Conservation (phyloP, 2,329 filamentous ascomycete species). For the Sclerotiophoma versabilis region DNA sequence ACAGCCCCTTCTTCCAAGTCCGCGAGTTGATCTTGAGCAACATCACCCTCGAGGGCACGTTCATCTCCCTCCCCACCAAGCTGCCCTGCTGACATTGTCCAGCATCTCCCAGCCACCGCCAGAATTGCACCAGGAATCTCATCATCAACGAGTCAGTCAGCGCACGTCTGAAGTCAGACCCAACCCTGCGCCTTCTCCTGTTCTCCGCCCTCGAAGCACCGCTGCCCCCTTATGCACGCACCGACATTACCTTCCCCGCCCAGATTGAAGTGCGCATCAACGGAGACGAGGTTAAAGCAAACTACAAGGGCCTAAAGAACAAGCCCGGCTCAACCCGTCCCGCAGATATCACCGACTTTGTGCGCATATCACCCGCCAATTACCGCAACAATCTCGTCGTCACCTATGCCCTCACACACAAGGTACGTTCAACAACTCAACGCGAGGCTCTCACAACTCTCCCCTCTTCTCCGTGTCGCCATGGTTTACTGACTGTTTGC, state of each 20-base stretch:
- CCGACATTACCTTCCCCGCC: conserved; percentile 86
- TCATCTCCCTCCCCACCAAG: conserved; percentile 33
- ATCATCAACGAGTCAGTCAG: conserved; percentile 62
- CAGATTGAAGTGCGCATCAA: conserved; percentile 95
- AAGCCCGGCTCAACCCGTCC: conserved; percentile 94
- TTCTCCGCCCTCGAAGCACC: conserved; percentile 75
- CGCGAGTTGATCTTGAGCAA: conserved; percentile 69
- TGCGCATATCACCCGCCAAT: conserved; percentile 70
- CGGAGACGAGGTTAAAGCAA: conserved; percentile 85
- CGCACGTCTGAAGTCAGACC: conserved; percentile 65
- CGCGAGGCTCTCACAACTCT: conserved; percentile 29
- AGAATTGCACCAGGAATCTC: conserved; percentile 66
- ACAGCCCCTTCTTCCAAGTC: conserved; percentile 85
- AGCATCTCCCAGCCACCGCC: conserved; percentile 67
- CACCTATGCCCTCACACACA: conserved; percentile 89
- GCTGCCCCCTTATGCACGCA: conserved; percentile 39
- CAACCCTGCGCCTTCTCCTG: conserved; percentile 76
- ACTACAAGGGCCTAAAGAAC: conserved; percentile 92
- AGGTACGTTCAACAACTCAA: conserved; percentile 62
- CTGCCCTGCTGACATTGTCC: conserved; percentile 20
- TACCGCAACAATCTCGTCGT: conserved; percentile 83
- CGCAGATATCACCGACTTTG: conserved; percentile 82
- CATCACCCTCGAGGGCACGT: conserved; percentile 78
- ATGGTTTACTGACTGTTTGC: conserved; percentile 25
- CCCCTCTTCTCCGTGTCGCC: background rate